Evolutionary conservation across 2,329 filamentous ascomycete species (phyloP).

Genomic region (Aureobasidium leucospermi): DNA sequence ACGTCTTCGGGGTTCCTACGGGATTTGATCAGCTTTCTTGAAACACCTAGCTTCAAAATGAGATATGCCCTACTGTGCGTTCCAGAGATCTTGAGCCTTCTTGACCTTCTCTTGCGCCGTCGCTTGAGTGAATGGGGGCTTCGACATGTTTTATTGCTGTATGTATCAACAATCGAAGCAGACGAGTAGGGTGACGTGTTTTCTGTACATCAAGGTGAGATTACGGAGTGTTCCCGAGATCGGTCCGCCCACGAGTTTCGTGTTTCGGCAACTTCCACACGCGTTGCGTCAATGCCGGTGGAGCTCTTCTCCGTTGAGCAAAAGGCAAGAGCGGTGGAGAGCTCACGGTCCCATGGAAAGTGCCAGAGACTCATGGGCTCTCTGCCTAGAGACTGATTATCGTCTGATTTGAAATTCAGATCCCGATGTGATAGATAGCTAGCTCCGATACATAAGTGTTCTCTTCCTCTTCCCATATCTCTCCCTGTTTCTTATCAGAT

Average conservation of each 20-base stretch:
- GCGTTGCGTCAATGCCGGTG: neutral
- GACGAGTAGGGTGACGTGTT: neutral
- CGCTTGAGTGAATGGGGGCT: constrained; percentile 69
- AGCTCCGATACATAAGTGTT: neutral
- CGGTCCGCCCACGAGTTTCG: neutral
- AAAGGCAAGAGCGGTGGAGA: neutral
- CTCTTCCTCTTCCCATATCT: neutral
- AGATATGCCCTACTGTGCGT: constrained; percentile 51
- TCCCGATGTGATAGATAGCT: neutral
- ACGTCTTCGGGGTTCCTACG: neutral
- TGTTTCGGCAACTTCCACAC: neutral
- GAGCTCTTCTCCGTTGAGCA: constrained; percentile 2
- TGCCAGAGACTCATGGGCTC: constrained; percentile 9
- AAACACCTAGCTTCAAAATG: neutral
- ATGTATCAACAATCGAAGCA: neutral
- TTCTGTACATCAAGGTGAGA: constrained; percentile 4
- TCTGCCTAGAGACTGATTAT: neutral
- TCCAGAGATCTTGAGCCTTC: constrained; percentile 77
- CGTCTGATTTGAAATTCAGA: constrained; percentile 9
- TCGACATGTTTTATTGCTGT: constrained; percentile 8
- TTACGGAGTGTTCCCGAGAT: neutral
- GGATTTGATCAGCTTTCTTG: constrained; percentile 2
- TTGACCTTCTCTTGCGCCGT: constrained; percentile 72
- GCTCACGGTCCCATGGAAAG: constrained; percentile 10
- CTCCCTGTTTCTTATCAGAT: neutral